Conservation (phyloP, 2,329 filamentous ascomycete genomes). For the Colletotrichum plurivorum region DNA sequence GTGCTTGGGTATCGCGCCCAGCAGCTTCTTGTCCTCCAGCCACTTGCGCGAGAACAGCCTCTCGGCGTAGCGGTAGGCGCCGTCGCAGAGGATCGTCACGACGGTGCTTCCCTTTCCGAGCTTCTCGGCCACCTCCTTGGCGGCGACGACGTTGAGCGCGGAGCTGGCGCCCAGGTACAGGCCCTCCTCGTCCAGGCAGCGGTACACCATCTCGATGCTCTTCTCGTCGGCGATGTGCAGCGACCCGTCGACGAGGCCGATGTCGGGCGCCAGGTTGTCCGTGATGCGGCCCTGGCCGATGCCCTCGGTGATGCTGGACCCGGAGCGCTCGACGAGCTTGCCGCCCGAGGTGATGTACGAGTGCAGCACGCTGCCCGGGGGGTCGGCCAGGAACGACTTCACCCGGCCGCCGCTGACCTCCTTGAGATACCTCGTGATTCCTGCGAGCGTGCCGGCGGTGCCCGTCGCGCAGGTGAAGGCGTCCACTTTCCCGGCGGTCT, state of each 20-base stretch:
- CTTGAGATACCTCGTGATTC: constrained; percentile 90
- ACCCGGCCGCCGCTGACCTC: constrained; percentile 83
- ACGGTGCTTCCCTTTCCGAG: constrained; percentile 91
- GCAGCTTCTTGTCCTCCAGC: constrained; percentile 87
- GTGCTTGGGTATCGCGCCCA: constrained; percentile 85
- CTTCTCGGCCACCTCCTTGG: constrained; percentile 92
- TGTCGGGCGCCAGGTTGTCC: constrained; percentile 91
- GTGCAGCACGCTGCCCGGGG: constrained; percentile 92
- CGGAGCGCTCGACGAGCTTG: constrained; percentile 83
- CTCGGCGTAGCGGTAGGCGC: constrained; percentile 97
- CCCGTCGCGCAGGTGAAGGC: constrained; percentile 97
- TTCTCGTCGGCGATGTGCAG: constrained; percentile 91
- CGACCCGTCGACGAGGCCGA: constrained; percentile 87
- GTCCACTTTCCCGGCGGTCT: constrained; percentile 88
- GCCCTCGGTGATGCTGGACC: constrained; percentile 95
- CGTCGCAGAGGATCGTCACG: constrained; percentile 94
- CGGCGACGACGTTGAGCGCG: constrained; percentile 93
- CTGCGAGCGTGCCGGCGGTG: constrained; percentile 92
- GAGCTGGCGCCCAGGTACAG: constrained; percentile 96
- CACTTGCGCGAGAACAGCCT: constrained; percentile 92
- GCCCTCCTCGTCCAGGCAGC: constrained; percentile 95
- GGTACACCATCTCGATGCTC: constrained; percentile 97
- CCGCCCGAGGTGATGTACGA: constrained; percentile 91
- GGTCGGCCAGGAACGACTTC: constrained; percentile 92
- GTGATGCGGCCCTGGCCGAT: constrained; percentile 97